Base-by-base conservation (phyloP, 495 filamentous ascomycete genomes). In the Trichoderma gamsii region DNA sequence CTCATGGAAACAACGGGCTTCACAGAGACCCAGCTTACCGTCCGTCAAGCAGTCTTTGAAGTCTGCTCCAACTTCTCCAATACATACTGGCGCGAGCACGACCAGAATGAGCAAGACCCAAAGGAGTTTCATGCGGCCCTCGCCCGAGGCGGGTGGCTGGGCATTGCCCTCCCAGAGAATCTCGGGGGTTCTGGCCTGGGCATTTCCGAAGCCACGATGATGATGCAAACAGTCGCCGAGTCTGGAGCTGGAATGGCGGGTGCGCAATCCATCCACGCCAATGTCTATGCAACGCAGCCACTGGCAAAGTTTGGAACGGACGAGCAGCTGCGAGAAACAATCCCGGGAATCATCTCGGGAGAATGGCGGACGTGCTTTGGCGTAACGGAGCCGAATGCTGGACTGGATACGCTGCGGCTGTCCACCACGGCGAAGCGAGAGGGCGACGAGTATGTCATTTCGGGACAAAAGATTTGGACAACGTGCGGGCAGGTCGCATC, bases 381-480 rank as follows among this genome's bases (percentile, higher is more conserved):
- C 21, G 88, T 91, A 64, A 86, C 84, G 56, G 86, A 88, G 72
- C 85, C 85, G 2, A 90, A 92, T 69, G 88, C 90, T 0, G 90
- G 91, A 0, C 81, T 93, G 2, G 89, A 93, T 51, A 93, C 90
- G 4, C 78, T 92, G 16, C 84, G 86, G 67, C 80, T 93, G 12
- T 82, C 79, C 61, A 93, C 90, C 0, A 75, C 78, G 27, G 90
- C 87, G 3, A 78, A 71, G 43, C 86, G 77, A 73, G 69, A 79
- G 23, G 80, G 81, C 3, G 82, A 85, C 32, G 77, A 75, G 23
- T 93, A 91, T 77, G 79, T 75, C 0, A 81, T 94, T 16, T 82
- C 84, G 0, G 90, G 90, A 0, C 90, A 92, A 74, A 93, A 93
- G 80, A 92, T 92, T 69, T 92, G 90, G 90, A 93, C 92, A 51